Evolutionary conservation across 208 protist species (phyloP), one percentile per base, ranked within the genome.

Genomic region (Wallacemonas sp.): DNA sequence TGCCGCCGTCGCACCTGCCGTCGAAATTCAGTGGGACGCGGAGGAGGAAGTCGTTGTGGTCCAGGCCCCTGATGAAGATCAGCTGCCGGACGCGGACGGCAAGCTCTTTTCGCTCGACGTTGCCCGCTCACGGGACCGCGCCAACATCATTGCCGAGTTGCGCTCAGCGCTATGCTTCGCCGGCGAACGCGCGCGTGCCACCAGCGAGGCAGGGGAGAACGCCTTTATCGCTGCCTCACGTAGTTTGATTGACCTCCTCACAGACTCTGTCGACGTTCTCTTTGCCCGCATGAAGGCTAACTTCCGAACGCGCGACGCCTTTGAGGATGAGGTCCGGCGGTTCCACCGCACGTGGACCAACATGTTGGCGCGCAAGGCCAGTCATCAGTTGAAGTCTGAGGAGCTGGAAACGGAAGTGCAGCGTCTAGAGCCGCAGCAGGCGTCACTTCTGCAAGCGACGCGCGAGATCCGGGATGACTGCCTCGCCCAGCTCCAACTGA

Each of bases 271-370:
- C 2, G 84, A 90, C 5, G 73, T 77, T 1, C 52, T 79, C 32
- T 80, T 93, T 64, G 67, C 75, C 7, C 78, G 87, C 0, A 90
- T 93, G 87, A 70, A 73, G 41, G 54, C 72, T 36, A 89, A 67
- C 45, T 77, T 61, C 42, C 78, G 84, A 26, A 45, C 65, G 1
- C 72, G 70, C 4, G 62, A 65, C 26, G 59, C 49, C 12, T 81
- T 89, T 25, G 59, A 85, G 12, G 80, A 90, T 11, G 72, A 72
- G 14, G 48, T 90, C 3, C 59, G 62, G 16, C 71, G 72, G 11
- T 82, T 90, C 61, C 69, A 72, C 39, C 77, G 81, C n/a, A 67
- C 70, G 14, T 76, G 83, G 23, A 68, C 81, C 32, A 64, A 65
- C 3, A 69, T 80, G 3, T 18, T 49, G 26, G 61, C 68, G 38